Evolutionary conservation across 139 green algal genomes (phyloP), one percentile per base, ranked within the genome.

Genomic region (Zygnema cylindricum): DNA sequence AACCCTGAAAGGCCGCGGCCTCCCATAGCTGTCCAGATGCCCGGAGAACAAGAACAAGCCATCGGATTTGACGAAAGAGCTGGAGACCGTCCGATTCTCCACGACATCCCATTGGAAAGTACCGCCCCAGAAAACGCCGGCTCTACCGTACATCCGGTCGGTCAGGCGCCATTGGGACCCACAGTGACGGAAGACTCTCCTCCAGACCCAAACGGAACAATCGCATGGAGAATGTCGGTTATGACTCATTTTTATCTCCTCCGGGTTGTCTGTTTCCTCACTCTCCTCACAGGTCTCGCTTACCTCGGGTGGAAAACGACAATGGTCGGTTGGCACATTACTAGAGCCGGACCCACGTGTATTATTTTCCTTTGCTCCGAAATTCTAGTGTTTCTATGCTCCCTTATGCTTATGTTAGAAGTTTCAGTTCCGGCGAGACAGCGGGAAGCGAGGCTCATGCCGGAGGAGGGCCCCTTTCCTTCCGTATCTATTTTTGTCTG

Each of bases 321-420:
- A 49, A 88, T 90, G 76, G 43, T 90, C 22, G 33, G 69, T 36
- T 38, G 78, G 32, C 69, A 85, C 69, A 88, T 88, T 0, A 57
- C 57, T n/a, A 22, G 38, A 0, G 69, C 39, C 1, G 83, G 83
- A 1, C 49, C 83, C 0, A 84, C 57, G 22, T 82, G 69, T 39
- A 78, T 90, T 36, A 69, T 90, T 0, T 90, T 90, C 76, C 78
- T 90, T 30, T 35, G 42, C 32, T 82, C n/a, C 22, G 85, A 90
- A 40, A 22, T 90, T 36, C 38, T 88, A 41, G 55, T 90, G 54
- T 90, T 82, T 76, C 79, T 90, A 3, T 90, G 54, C 69, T 84
- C 83, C 36, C 76, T 88, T 69, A 82, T 88, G 83, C 83, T 88
- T 11, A 36, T 88, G 3, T 1, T 88, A 2, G 83, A 88, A 76